Conservation (phyloP, 805 yeast species). For the Lipomyces starkeyi region DNA sequence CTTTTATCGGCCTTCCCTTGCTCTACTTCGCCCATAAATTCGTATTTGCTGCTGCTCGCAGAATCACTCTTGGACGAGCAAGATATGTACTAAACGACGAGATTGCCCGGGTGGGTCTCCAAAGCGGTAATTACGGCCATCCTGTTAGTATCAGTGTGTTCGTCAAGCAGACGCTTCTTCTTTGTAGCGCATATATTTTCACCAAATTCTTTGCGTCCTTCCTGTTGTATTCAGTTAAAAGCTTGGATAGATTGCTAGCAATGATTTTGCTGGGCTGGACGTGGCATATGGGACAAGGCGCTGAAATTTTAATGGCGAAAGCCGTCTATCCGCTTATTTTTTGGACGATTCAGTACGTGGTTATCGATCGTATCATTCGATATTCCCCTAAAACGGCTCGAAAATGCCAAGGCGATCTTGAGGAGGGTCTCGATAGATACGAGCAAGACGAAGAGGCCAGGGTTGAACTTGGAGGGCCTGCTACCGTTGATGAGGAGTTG, state of each 20-base stretch:
- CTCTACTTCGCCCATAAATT: neutral
- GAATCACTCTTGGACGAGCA: neutral
- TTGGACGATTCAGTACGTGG: slow-evolving; percentile 19
- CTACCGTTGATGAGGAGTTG: neutral
- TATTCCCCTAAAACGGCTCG: neutral
- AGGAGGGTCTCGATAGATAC: neutral
- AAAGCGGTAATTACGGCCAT: slow-evolving; percentile 19
- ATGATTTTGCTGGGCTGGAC: slow-evolving; percentile 24
- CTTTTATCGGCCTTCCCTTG: slow-evolving; percentile 26
- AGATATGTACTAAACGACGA: slow-evolving; percentile 11
- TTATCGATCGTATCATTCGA: slow-evolving; percentile 24
- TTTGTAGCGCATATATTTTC: slow-evolving; percentile 15
- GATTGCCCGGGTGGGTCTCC: slow-evolving; percentile 9
- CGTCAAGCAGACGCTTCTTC: slow-evolving; percentile 23
- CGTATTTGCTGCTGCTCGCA: slow-evolving; percentile 8
- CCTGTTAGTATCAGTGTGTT: slow-evolving; percentile 12
- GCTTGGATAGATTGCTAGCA: neutral
- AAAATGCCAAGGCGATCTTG: slow-evolving; percentile 3
- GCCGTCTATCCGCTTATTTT: slow-evolving; percentile 25
- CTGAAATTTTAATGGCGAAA: slow-evolving; percentile 17
- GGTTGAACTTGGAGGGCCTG: neutral
- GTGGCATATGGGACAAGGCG: slow-evolving; percentile 24
- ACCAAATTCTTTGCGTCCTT: slow-evolving; percentile 5
- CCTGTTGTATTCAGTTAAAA: slow-evolving; percentile 3
- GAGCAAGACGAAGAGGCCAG: neutral